A percentile compares a stretch with the other conserved stretches of the same genome.
Evolutionary conservation across 106 monocot species (phyloP).

Genomic region (Phalaenopsis equestris): DNA sequence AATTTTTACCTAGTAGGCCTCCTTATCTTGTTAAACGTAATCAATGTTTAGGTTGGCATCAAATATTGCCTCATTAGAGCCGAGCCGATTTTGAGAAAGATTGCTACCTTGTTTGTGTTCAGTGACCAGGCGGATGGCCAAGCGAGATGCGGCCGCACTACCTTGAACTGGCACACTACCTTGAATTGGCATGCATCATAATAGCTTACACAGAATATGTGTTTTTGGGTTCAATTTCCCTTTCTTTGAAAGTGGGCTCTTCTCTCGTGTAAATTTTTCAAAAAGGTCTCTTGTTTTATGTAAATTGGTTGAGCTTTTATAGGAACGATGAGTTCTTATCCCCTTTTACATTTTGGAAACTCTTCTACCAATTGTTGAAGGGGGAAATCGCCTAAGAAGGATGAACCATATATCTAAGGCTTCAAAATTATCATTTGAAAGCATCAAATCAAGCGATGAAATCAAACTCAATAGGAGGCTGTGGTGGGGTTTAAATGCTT

Average conservation of each 20-base stretch:
- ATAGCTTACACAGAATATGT: not conserved
- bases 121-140: too few species aligned
- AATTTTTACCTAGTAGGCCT: not conserved
- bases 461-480: not conserved
- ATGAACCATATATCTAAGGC: too few species aligned
- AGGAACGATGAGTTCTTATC: not conserved
- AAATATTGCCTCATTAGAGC: not conserved
- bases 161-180: not conserved
- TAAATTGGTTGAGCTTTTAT: not conserved
- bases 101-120: too few species aligned
- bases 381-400: too few species aligned
- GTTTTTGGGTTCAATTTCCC: not conserved
- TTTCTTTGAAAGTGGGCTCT: not conserved
- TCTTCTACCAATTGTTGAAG: too few species aligned
- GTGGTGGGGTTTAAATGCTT: not conserved
- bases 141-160: too few species aligned
- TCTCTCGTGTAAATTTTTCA: not conserved
- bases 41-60: not conserved
- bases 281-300: not conserved
- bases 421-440: not conserved
- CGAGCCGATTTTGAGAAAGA: not conserved
- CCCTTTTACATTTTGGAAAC: not conserved
- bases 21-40: not conserved
- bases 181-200: not conserved
- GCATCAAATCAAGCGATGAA: not conserved